Evolutionary conservation across 2,329 filamentous ascomycete species (phyloP), one percentile per base, ranked within the genome.

Genomic region (Xylaria sp.): DNA sequence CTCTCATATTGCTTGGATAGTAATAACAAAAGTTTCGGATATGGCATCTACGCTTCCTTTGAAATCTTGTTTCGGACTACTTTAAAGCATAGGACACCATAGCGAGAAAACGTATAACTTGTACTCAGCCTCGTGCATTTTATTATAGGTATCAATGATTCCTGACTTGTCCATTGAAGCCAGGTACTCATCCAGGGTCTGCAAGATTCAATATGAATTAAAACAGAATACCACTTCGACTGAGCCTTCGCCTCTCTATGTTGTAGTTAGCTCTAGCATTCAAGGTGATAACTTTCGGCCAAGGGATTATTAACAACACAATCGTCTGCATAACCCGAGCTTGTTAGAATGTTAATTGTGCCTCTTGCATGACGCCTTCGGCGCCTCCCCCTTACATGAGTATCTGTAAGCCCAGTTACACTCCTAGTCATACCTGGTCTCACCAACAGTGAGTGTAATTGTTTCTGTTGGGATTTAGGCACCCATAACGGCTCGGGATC

Each of bases 1-100:
- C 55, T 57, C 55, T 58, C 57, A 47, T 42, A 65, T 47, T 68
- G 57, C 57, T 61, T n/a, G 18, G 61, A 6, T 53, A 40, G 42
- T 51, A 65, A 68, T 58, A 42, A 59, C 12, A 68, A 58, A 58
- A 37, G 32, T 55, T 25, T 29, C 18, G 25, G 44, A 16, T 60
- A 53, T 32, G 1, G 9, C 44, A 32, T 57, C 54, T 18, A 50
- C 23, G 12, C 5, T 50, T 50, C 8, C n/a, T 21, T 21, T 23
- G 29, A 23, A 16, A 16, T 10, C 32, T 13, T 2, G 5, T 5
- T 9, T 62, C 0, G 12, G 10, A 18, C 27, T 25, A 37, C 13
- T 47, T 29, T 37, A 21, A 16, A 21, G 16, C 2, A 21, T 6
- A 2, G 18, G 3, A 51, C 21, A 35, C 9, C 4, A 4, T 42